Percentiles rank a stretch among this genome's conserved stretches.
phyloP scores from a whole-genome alignment of 208 protist genomes.

The Borovskyia barvae region DNA sequence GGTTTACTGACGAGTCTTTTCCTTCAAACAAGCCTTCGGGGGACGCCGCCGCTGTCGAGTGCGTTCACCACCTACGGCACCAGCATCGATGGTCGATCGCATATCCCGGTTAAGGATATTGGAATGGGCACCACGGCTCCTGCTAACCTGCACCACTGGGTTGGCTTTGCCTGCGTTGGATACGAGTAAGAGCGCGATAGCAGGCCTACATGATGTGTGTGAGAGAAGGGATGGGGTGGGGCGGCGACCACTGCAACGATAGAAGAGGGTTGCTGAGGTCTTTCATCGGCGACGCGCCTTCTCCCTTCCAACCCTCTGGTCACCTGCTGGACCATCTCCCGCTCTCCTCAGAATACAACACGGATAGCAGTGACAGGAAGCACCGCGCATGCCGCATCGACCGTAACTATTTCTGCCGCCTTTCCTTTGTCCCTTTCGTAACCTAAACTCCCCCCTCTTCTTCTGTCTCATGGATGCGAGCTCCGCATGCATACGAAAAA shows the following conservation, averaged over 20 bases:
- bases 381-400: no score
- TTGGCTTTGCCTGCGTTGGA: conserved; percentile 23
- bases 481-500: no score
- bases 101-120: conserved; percentile 18
- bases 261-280: no score
- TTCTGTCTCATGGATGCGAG: no score
- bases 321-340: no score
- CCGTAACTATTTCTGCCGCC: no score
- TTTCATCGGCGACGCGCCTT: no score
- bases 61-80: conserved; percentile 17
- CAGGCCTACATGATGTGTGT: not conserved
- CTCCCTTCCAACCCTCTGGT: no score
- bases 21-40: conserved; percentile 13
- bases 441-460: no score
- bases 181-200: conserved; percentile 9
- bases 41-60: conserved; percentile 13
- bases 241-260: not conserved
- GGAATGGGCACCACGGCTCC: conserved; percentile 26
- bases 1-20: conserved; percentile 12
- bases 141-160: conserved; percentile 25
- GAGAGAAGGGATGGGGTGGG: not conserved
- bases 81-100: conserved; percentile 22
- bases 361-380: no score
- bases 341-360: no score
- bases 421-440: no score